Evolutionary conservation across 1,284 basidiomycete species (phyloP).

Genomic region (Pholiota adiposa): DNA sequence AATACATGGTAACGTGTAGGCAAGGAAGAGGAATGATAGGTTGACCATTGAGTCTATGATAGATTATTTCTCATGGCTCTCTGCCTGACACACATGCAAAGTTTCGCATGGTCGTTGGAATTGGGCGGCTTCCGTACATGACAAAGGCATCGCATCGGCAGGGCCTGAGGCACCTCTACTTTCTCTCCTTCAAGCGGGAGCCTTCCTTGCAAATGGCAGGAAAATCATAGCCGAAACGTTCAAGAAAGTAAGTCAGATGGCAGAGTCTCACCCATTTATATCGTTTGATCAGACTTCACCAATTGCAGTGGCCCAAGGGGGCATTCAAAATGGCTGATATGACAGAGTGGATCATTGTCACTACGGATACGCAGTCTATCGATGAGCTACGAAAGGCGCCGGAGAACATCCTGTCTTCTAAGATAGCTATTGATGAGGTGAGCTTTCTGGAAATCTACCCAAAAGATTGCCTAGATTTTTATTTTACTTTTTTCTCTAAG

Average conservation of each 20-base stretch:
- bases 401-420: constrained; percentile 25
- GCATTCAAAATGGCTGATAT: constrained; percentile 29
- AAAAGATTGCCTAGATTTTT: too few relatives aligned
- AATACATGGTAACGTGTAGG: too few relatives aligned
- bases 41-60: too few relatives aligned
- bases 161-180: constrained; percentile 18
- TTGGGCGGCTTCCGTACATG: not conserved
- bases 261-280: not conserved
- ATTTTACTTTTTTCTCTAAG: constrained; percentile 6
- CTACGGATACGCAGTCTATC: constrained; percentile 25
- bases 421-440: constrained; percentile 18
- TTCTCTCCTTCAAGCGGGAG: constrained; percentile 19
- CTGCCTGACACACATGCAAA: too few relatives aligned
- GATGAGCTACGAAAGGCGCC: constrained; percentile 33
- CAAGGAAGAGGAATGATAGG: too few relatives aligned
- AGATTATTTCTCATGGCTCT: too few relatives aligned
- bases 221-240: constrained; percentile 11
- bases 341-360: constrained; percentile 31
- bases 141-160: constrained; percentile 22
- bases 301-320: constrained; percentile 13
- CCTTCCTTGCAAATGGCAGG: constrained; percentile 19
- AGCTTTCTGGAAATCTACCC: not conserved
- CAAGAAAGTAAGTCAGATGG: constrained; percentile 15
- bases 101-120: not conserved
- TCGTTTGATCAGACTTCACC: not conserved